phyloP scores from a whole-genome alignment of 2,329 filamentous ascomycete genomes.

The Aspergillus felis region DNA sequence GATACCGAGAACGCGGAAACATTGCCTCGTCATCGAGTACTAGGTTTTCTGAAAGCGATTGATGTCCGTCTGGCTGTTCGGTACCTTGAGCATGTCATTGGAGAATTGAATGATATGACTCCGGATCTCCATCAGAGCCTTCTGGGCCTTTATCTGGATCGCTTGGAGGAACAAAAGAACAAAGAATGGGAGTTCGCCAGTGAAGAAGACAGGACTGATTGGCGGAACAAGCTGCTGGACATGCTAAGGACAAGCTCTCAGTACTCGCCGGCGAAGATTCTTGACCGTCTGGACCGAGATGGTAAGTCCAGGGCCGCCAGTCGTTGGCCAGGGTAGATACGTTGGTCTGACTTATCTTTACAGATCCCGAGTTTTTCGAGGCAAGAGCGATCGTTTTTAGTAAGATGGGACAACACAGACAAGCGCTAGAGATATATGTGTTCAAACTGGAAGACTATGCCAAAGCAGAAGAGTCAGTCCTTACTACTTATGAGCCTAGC shows the following conservation, averaged over 20 bases:
- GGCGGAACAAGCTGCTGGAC: slow-evolving; percentile 63
- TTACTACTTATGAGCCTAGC: neutral
- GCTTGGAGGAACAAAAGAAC: slow-evolving; percentile 41
- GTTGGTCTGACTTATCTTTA: slow-evolving; percentile 9
- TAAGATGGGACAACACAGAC: slow-evolving; percentile 92
- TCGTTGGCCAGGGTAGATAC: neutral
- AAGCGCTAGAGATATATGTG: slow-evolving; percentile 95
- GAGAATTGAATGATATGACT: slow-evolving; percentile 77
- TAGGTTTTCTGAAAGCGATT: slow-evolving; percentile 68
- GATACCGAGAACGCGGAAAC: slow-evolving; percentile 95
- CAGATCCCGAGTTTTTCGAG: slow-evolving; percentile 83
- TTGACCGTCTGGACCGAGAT: slow-evolving; percentile 73
- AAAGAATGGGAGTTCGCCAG: slow-evolving; percentile 34
- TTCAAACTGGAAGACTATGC: slow-evolving; percentile 83
- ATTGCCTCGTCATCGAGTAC: slow-evolving; percentile 70
- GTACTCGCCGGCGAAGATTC: slow-evolving; percentile 76
- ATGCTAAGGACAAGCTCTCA: slow-evolving; percentile 74
- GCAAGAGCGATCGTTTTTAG: slow-evolving; percentile 84
- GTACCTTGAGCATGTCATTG: slow-evolving; percentile 88
- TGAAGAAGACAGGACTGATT: slow-evolving; percentile 51
- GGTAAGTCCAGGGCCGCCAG: slow-evolving; percentile 53
- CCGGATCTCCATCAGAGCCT: slow-evolving; percentile 85
- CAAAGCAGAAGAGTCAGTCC: slow-evolving; percentile 84
- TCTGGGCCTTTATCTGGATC: slow-evolving; percentile 65
- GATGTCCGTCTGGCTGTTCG: slow-evolving; percentile 67